Evolutionary conservation across 257 asterid genomes (phyloP).

Genomic region (Solanum pimpinellifolium): DNA sequence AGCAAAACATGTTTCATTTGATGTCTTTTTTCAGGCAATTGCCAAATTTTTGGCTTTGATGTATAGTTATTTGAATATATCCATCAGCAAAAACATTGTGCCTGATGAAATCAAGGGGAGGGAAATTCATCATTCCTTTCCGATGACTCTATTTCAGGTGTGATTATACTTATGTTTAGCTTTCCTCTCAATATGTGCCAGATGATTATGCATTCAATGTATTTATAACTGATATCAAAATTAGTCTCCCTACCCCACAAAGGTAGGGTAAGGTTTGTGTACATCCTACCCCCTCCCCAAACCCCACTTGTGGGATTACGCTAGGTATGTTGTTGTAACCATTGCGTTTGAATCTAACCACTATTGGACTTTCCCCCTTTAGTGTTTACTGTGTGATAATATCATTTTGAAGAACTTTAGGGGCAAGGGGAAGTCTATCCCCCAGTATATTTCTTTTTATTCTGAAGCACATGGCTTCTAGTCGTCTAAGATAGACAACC

Average conservation of each 20-base stretch:
- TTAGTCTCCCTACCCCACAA: background rate
- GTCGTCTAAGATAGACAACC: background rate
- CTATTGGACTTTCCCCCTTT: background rate
- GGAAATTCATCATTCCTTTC: conserved; percentile 82
- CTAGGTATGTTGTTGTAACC: background rate
- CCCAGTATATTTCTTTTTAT: background rate
- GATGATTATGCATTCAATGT: background rate
- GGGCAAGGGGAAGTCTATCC: background rate
- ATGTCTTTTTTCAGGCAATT: conserved; percentile 41
- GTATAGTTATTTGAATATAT: conserved; percentile 61
- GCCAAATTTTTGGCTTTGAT: conserved; percentile 80
- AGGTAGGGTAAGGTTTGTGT: background rate
- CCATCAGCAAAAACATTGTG: conserved; percentile 50
- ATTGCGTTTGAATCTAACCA: background rate
- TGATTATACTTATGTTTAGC: background rate
- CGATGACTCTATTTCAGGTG: conserved; percentile 86
- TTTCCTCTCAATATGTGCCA: background rate
- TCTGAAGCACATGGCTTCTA: background rate
- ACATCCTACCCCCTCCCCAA: background rate
- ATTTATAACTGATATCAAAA: background rate
- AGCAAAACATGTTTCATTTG: background rate
- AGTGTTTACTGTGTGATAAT: background rate
- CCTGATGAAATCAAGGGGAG: conserved; percentile 94
- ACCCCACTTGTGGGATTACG: background rate
- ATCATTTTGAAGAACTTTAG: background rate